Evolutionary conservation across 371 early-diverging fungal species (phyloP).

Genomic region (Mucor velutinosus): DNA sequence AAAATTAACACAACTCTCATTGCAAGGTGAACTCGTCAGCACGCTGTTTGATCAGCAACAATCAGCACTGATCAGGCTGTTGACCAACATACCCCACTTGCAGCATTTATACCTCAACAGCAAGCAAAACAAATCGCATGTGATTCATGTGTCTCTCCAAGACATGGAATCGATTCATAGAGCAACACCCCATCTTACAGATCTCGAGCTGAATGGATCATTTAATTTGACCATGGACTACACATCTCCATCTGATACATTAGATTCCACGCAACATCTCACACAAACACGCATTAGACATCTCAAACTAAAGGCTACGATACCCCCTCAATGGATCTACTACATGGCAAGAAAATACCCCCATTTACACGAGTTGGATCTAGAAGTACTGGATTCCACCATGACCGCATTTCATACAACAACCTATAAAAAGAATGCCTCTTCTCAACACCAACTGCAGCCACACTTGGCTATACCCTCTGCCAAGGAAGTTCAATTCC

Average conservation of each 20-base stretch:
- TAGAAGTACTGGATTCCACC: background rate
- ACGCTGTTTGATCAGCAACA: background rate
- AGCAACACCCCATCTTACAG: background rate
- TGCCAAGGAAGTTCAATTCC: background rate
- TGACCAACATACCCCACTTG: background rate
- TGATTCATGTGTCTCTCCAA: background rate
- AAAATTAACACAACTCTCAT: background rate
- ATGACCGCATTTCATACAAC: background rate
- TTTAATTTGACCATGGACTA: background rate
- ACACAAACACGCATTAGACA: background rate
- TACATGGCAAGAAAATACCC: slow-evolving; percentile 11
- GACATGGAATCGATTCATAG: slow-evolving; percentile 4
- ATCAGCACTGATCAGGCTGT: background rate
- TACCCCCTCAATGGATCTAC: slow-evolving; percentile 12
- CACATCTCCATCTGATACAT: background rate
- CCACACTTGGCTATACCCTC: background rate
- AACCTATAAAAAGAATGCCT: background rate
- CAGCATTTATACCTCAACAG: background rate
- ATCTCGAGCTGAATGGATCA: slow-evolving; percentile 2
- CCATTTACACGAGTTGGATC: background rate
- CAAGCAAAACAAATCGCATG: slow-evolving; percentile 7
- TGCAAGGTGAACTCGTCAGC: slow-evolving; percentile 3
- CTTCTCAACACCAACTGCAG: too few species aligned
- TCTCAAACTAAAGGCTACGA: background rate
- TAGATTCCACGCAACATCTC: background rate